phyloP scores from a whole-genome alignment of 2,329 filamentous ascomycete genomes.

The Colletotrichum gloeosporioides region DNA sequence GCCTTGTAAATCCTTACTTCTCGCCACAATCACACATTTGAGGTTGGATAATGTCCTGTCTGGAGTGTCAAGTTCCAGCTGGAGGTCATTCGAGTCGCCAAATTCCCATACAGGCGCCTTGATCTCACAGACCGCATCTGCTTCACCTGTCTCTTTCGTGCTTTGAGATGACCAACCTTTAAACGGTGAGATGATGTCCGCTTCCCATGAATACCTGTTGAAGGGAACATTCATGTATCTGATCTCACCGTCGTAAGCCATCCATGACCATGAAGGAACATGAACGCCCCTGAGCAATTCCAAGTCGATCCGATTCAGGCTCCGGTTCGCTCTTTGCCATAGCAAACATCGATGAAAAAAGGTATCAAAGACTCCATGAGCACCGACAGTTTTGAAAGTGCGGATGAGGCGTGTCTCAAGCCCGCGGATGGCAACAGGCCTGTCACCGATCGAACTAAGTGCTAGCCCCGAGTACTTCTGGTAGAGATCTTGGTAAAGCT shows the following conservation, averaged over 20 bases:
- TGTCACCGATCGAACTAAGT: background rate
- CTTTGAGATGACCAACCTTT: background rate
- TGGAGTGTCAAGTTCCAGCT: background rate
- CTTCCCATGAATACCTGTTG: background rate
- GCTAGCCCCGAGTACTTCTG: background rate
- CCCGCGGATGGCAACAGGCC: background rate
- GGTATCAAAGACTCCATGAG: background rate
- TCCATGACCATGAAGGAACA: slow-evolving; percentile 40
- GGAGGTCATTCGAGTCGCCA: background rate
- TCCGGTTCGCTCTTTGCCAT: background rate
- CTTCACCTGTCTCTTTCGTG: background rate
- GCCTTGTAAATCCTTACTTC: background rate
- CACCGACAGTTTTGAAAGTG: background rate
- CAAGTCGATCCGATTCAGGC: background rate
- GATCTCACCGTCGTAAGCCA: slow-evolving; percentile 36
- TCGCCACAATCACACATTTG: background rate
- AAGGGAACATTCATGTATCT: slow-evolving; percentile 29
- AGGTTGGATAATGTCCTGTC: background rate
- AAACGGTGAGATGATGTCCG: background rate
- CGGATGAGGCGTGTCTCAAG: background rate
- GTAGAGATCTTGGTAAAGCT: background rate
- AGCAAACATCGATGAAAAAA: background rate
- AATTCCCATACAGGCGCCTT: background rate
- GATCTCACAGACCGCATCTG: background rate
- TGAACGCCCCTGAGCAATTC: background rate